Conservation (phyloP, 768 basidiomycete species). For the Nidula microcarpa region DNA sequence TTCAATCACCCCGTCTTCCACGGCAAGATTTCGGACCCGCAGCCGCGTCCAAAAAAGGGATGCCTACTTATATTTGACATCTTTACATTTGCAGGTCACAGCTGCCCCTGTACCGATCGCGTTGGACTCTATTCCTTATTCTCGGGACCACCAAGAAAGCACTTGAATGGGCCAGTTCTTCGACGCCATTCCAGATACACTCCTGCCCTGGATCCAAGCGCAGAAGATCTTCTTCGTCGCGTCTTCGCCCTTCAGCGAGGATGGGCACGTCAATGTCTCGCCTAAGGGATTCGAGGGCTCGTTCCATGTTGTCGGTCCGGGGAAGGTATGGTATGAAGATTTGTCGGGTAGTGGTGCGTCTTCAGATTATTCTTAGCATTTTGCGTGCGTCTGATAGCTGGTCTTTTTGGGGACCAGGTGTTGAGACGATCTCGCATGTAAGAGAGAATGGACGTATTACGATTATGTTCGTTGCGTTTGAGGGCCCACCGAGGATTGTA, state of each 20-base stretch:
- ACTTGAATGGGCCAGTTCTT: slow-evolving; percentile 48
- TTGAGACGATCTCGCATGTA: slow-evolving; percentile 58
- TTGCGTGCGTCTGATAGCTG: not conserved
- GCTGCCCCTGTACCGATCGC: not conserved
- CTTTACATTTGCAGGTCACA: not conserved
- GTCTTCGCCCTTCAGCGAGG: slow-evolving; percentile 49
- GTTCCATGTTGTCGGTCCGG: slow-evolving; percentile 47
- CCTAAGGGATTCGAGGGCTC: slow-evolving; percentile 53
- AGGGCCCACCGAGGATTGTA: slow-evolving; percentile 55
- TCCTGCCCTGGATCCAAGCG: slow-evolving; percentile 47
- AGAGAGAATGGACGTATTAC: slow-evolving; percentile 65
- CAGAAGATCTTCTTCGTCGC: slow-evolving; percentile 68
- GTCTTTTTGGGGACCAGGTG: slow-evolving; percentile 25
- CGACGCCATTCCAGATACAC: slow-evolving; percentile 45
- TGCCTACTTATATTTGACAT: no score
- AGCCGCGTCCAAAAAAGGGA: no score
- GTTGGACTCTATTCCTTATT: not conserved
- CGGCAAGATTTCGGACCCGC: no score
- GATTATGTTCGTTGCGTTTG: slow-evolving; percentile 58
- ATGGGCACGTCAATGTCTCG: slow-evolving; percentile 64
- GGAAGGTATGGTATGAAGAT: slow-evolving; percentile 65
- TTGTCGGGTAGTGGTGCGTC: slow-evolving; percentile 57
- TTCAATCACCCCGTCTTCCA: no score
- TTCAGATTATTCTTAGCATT: not conserved
- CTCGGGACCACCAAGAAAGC: not conserved